Percentiles rank a stretch among this genome's conserved stretches.
Conservation (phyloP, 345 rosid genomes). For the Pseudoturritis turrita region DNA sequence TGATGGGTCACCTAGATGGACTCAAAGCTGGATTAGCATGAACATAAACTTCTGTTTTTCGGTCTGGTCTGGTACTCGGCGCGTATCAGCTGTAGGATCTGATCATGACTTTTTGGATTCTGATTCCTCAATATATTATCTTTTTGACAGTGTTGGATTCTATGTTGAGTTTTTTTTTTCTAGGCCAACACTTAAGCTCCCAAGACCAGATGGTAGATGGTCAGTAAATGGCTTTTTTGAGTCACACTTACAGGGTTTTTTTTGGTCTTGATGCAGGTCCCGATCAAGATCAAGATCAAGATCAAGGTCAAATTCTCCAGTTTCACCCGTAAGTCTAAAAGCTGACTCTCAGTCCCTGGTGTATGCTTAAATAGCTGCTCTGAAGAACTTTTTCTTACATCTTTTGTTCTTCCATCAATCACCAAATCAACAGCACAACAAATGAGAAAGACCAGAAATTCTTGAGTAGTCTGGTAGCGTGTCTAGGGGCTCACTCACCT, state of each 20-base stretch:
- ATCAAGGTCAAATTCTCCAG: constrained; percentile 58
- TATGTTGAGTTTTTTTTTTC: constrained; percentile 6
- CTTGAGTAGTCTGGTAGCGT: constrained; percentile 13
- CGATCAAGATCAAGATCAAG: constrained; percentile 48
- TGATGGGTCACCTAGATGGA: constrained; percentile 62
- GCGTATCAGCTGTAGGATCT: constrained; percentile 24
- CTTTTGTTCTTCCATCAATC: background rate
- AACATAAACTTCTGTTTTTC: constrained; percentile 20
- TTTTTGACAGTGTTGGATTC: constrained; percentile 3
- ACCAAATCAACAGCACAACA: constrained; percentile 21
- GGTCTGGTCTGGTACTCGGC: constrained; percentile 25
- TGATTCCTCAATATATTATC: background rate
- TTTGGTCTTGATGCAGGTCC: constrained; percentile 25
- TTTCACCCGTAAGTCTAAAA: constrained; percentile 51
- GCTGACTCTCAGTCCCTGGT: background rate
- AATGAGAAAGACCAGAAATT: constrained; percentile 13
- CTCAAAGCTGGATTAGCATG: constrained; percentile 41
- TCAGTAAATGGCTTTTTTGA: background rate
- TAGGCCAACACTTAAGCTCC: constrained; percentile 11
- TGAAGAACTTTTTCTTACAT: background rate
- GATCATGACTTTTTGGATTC: constrained; percentile 15
- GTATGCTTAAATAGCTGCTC: background rate
- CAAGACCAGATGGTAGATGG: constrained; percentile 14
- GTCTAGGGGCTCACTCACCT: constrained; percentile 38
- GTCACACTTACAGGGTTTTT: background rate